A percentile compares a stretch with the other conserved stretches of the same genome.
phyloP scores from a whole-genome alignment of 2,329 filamentous ascomycete species.

The Pyricularia pennisetigena region DNA sequence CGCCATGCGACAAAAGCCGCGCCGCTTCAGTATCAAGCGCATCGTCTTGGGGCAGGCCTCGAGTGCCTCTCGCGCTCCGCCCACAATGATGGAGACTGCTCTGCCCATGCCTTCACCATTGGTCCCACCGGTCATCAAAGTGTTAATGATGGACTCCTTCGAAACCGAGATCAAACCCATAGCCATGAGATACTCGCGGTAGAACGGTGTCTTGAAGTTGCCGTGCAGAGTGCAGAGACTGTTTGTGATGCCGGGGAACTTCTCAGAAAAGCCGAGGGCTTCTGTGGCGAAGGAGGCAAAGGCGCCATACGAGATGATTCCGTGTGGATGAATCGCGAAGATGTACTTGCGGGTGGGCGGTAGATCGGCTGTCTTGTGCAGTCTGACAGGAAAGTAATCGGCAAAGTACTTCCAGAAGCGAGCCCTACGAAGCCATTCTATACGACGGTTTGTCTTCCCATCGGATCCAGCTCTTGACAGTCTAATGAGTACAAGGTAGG shows the following conservation, averaged over 20 bases:
- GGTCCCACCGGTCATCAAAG: conserved; percentile 67
- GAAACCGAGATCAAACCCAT: conserved; percentile 86
- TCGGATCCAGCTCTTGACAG: conserved; percentile 70
- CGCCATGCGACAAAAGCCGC: conserved; percentile 90
- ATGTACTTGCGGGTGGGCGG: conserved; percentile 84
- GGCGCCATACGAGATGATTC: conserved; percentile 94
- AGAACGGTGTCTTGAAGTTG: conserved; percentile 90
- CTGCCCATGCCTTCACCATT: conserved; percentile 81
- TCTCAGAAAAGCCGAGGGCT: conserved; percentile 71
- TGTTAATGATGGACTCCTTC: conserved; percentile 82
- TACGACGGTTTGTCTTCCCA: conserved; percentile 66
- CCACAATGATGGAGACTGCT: conserved; percentile 93
- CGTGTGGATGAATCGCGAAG: conserved; percentile 90
- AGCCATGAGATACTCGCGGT: conserved; percentile 85
- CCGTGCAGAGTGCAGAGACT: conserved; percentile 87
- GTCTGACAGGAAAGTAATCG: conserved; percentile 79
- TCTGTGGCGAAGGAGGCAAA: conserved; percentile 89
- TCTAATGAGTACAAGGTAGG: conserved; percentile 77
- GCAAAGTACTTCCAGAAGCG: conserved; percentile 83
- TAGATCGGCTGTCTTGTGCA: conserved; percentile 77
- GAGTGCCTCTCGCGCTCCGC: conserved; percentile 84
- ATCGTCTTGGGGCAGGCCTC: conserved; percentile 73
- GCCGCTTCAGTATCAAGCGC: conserved; percentile 67
- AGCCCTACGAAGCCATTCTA: conserved; percentile 61
- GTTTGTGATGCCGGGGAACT: conserved; percentile 94